Evolutionary conservation across 345 rosid species (phyloP), one percentile per base, ranked within the genome.

Genomic region (Arabidopsis suecica): DNA sequence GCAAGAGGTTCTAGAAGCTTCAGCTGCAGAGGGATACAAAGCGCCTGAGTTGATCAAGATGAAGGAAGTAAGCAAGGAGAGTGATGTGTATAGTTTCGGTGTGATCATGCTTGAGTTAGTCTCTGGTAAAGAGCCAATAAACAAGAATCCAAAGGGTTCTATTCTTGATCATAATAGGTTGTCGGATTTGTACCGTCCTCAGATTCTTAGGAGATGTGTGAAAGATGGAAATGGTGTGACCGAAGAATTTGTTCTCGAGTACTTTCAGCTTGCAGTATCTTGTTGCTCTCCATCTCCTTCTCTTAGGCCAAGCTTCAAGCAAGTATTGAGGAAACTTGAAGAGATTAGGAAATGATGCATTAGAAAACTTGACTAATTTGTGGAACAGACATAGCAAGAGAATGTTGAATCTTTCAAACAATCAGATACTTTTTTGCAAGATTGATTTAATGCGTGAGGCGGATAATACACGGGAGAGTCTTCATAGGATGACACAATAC

Each of bases 1-100:
- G 38, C 97, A 91, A 72, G 92, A 88, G 82, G 83, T 91, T 87
- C 87, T 91, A 1, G 97, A 95, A 47, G 80, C 81, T 23, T 86
- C 84, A 3, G 89, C 92, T 18, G 84, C 85, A 10, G 83, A 88
- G 80, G 99, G 97, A 11, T 95, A 95, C 72, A 95, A 87, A 81
- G 92, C 99, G 37, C 97, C 99, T 11, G 97, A 95, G 82, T 86
- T 95, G 54, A 85, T 88, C 67, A 92, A 95, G 78, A 83, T 91
- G 89, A 88, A 81, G 69, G 96, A 91, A 73, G 96, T 80, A 20
- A 86, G 80, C 20, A 84, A 74, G 62, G 88, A 79, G 78, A 84
- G 87, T 68, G 99, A 95, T 78, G 82, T 89, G 30, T 95, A 86
- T 72, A 83, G 90, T 79, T 81, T 88, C 6, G 99, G 99, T 30